phyloP scores from a whole-genome alignment of 352 stramenopile species.

The Blastocystis sp. region DNA sequence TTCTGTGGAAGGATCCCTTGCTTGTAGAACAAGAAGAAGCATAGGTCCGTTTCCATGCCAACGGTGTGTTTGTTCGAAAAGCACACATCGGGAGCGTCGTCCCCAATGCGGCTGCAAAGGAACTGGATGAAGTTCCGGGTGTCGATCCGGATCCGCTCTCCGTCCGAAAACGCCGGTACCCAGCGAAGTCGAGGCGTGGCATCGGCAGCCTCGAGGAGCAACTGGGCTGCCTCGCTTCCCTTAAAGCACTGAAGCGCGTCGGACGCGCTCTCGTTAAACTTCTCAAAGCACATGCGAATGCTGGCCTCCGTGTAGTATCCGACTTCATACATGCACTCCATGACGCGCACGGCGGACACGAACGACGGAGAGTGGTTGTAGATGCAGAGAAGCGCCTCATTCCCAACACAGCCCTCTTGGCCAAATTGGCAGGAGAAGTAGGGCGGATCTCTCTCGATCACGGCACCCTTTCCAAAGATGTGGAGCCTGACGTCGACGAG shows the following conservation, averaged over 20 bases:
- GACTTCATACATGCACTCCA: slow-evolving; percentile 61
- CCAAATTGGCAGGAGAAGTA: slow-evolving; percentile 52
- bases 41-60: slow-evolving; percentile 54
- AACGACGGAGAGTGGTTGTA: slow-evolving; percentile 52
- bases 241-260: slow-evolving; percentile 43
- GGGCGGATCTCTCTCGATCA: not conserved
- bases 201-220: slow-evolving; percentile 41
- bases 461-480: slow-evolving; percentile 52
- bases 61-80: slow-evolving; percentile 5
- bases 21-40: slow-evolving; percentile 4
- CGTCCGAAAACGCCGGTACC: slow-evolving; percentile 32
- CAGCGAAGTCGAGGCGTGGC: slow-evolving; percentile 25
- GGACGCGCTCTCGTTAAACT: not conserved
- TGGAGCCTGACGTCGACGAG: slow-evolving; percentile 30
- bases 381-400: slow-evolving; percentile 28
- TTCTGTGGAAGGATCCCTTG: too few species aligned
- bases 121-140: slow-evolving; percentile 30
- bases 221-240: not conserved
- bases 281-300: slow-evolving; percentile 40
- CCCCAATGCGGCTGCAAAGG: slow-evolving; percentile 33
- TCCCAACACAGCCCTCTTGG: slow-evolving; percentile 28
- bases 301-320: not conserved
- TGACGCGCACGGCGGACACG: slow-evolving; percentile 1
- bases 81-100: slow-evolving; percentile 21
- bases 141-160: slow-evolving; percentile 3